Evolutionary conservation across 495 filamentous ascomycete genomes (phyloP).

Genomic region (Hypoxylon cercidicola): DNA sequence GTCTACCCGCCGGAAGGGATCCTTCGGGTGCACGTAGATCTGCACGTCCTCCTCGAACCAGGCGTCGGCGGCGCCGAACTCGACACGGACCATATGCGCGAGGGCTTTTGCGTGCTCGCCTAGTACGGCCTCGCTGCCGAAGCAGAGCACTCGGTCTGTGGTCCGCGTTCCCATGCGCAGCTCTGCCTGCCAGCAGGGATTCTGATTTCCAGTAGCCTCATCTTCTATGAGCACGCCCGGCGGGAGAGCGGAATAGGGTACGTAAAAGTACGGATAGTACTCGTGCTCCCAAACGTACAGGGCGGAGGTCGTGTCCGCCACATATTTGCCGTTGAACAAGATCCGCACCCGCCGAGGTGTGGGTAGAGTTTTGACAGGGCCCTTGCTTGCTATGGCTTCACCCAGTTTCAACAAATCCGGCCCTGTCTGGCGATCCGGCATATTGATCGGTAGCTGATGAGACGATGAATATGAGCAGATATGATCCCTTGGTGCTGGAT

Average conservation of each 20-base stretch:
- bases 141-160: constrained; percentile 35
- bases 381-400: constrained; percentile 33
- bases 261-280: constrained; percentile 45
- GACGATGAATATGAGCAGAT: too few relatives aligned
- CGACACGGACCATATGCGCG: constrained; percentile 31
- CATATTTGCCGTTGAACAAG: constrained; percentile 39
- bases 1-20: constrained; percentile 70
- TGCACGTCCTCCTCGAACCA: constrained; percentile 70
- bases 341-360: constrained; percentile 50
- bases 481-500: too few relatives aligned
- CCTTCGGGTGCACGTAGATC: constrained; percentile 68
- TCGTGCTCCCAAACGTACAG: constrained; percentile 52
- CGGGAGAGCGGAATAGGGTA: constrained; percentile 22
- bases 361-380: constrained; percentile 46
- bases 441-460: neutral
- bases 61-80: constrained; percentile 49
- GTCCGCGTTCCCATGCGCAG: constrained; percentile 1
- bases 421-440: constrained; percentile 12
- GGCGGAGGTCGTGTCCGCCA: constrained; percentile 49
- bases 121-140: neutral
- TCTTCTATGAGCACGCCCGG: neutral
- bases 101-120: neutral
- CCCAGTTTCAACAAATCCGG: constrained; percentile 41
- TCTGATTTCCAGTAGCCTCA: neutral
- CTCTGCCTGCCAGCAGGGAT: constrained; percentile 1